These are phyloP conservation scores for Aspergillus carbonarius DNA, from an alignment of 2,329 filamentous ascomycete genomes.

Conservation along the genomic window DNA sequence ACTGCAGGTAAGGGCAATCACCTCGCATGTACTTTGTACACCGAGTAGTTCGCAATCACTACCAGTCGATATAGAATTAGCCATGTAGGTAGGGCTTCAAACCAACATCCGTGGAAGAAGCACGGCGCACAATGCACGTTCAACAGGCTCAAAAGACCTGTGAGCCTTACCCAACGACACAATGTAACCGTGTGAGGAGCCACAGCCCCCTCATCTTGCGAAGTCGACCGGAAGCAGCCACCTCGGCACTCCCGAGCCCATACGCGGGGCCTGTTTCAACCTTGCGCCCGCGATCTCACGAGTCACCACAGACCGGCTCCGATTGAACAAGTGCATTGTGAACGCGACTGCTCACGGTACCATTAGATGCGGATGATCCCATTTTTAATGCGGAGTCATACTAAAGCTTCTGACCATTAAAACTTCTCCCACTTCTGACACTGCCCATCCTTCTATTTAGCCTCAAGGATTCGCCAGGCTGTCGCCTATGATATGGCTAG, in stretches of 20 bases:
- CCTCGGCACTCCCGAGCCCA: constrained; percentile 2
- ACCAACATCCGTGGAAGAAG: neutral
- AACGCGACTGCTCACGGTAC: neutral
- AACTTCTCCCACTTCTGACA: neutral
- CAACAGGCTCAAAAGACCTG: neutral
- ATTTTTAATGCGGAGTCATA: constrained; percentile 1
- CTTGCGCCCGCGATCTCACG: neutral
- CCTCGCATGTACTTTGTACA: too few species aligned
- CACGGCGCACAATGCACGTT: neutral
- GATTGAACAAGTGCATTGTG: neutral
- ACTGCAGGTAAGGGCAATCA: too few species aligned
- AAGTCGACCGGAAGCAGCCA: constrained; percentile 2
- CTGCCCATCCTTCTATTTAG: neutral
- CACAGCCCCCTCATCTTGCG: neutral
- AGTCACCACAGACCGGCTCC: neutral
- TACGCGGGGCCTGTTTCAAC: neutral
- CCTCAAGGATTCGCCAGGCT: neutral
- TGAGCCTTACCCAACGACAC: neutral
- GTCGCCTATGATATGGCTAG: neutral
- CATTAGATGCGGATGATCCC: neutral
- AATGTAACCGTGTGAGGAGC: neutral
- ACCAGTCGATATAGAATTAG: neutral
- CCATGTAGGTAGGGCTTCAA: neutral
- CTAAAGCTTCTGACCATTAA: neutral
- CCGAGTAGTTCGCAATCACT: neutral